Evolutionary conservation across 2,329 filamentous ascomycete species (phyloP).

Genomic region (Botryosphaeria dothidea): DNA sequence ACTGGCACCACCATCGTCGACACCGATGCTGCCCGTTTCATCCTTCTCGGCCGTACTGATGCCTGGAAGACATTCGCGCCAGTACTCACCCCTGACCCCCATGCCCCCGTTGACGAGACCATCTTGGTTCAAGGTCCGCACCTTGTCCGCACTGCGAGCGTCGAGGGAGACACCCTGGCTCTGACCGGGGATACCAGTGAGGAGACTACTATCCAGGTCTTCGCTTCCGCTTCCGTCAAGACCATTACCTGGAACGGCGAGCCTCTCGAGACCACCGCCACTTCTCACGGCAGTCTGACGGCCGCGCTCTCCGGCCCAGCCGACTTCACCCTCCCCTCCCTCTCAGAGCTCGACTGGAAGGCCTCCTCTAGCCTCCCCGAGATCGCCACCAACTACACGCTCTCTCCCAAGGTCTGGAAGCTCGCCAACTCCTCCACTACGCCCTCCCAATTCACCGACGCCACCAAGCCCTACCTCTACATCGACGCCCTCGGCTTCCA

Average conservation of each 20-base stretch:
- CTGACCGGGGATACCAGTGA: slow-evolving; percentile 40
- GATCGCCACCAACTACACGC: slow-evolving; percentile 44
- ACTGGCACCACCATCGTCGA: slow-evolving; percentile 34
- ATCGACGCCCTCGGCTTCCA: slow-evolving; percentile 46
- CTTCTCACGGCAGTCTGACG: slow-evolving; percentile 38
- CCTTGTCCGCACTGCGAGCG: slow-evolving; percentile 36
- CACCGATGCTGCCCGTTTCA: slow-evolving; percentile 39
- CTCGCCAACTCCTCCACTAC: slow-evolving; percentile 34
- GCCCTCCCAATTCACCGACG: slow-evolving; percentile 35
- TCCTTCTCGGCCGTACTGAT: slow-evolving; percentile 38
- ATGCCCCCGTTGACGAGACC: slow-evolving; percentile 40
- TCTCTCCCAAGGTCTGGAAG: slow-evolving; percentile 46
- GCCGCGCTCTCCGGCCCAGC: slow-evolving; percentile 30
- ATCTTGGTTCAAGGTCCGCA: slow-evolving; percentile 44
- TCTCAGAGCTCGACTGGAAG: slow-evolving; percentile 46
- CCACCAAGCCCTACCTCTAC: slow-evolving; percentile 42
- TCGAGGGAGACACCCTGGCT: slow-evolving; percentile 26
- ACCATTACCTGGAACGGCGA: slow-evolving; percentile 42
- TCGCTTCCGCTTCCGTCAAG: slow-evolving; percentile 31
- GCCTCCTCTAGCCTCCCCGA: slow-evolving; percentile 53
- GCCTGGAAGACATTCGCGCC: slow-evolving; percentile 43
- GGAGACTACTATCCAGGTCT: slow-evolving; percentile 39
- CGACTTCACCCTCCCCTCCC: slow-evolving; percentile 38
- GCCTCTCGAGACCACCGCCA: slow-evolving; percentile 30
- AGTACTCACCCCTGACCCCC: slow-evolving; percentile 39